Evolutionary conservation across 768 basidiomycete species (phyloP).

Genomic region (Dentipellis sp.): DNA sequence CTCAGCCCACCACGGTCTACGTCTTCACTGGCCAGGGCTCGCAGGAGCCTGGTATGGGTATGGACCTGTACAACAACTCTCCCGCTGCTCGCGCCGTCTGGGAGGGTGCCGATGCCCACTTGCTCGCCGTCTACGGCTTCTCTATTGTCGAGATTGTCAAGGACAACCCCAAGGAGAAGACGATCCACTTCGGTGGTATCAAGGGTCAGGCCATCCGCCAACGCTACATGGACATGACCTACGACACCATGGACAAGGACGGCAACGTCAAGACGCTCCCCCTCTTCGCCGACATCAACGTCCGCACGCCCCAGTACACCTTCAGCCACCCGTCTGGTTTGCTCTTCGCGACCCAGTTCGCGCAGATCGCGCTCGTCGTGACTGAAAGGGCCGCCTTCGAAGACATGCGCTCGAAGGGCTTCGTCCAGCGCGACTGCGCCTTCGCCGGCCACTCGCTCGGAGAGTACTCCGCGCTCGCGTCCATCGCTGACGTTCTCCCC

Average conservation of each 20-base stretch:
- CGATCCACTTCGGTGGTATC: slow-evolving; percentile 98
- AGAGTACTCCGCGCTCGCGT: slow-evolving; percentile 96
- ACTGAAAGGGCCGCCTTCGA: slow-evolving; percentile 98
- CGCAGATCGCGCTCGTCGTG: slow-evolving; percentile 96
- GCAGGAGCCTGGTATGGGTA: slow-evolving; percentile 98
- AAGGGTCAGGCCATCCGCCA: slow-evolving; percentile 97
- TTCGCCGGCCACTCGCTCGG: slow-evolving; percentile 98
- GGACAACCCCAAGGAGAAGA: slow-evolving; percentile 96
- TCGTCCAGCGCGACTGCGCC: slow-evolving; percentile 84
- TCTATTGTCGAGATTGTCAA: slow-evolving; percentile 98
- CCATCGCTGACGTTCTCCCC: slow-evolving; percentile 93
- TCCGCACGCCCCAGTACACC: slow-evolving; percentile 93
- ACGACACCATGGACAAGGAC: slow-evolving; percentile 94
- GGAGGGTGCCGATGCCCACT: slow-evolving; percentile 92
- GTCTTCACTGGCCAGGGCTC: slow-evolving; percentile 99
- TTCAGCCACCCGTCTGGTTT: slow-evolving; percentile 95
- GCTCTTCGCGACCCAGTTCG: slow-evolving; percentile 96
- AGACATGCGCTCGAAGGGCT: slow-evolving; percentile 94
- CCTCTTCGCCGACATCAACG: slow-evolving; percentile 91
- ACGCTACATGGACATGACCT: slow-evolving; percentile 99
- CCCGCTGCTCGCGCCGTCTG: slow-evolving; percentile 94
- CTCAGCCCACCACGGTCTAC: slow-evolving; percentile 87
- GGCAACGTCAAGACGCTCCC: slow-evolving; percentile 94
- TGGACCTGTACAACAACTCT: slow-evolving; percentile 92
- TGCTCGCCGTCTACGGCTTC: slow-evolving; percentile 94